A percentile compares a stretch with the other conserved stretches of the same genome.
Conservation (phyloP, 257 asterid species). For the Lavandula angustifolia region DNA sequence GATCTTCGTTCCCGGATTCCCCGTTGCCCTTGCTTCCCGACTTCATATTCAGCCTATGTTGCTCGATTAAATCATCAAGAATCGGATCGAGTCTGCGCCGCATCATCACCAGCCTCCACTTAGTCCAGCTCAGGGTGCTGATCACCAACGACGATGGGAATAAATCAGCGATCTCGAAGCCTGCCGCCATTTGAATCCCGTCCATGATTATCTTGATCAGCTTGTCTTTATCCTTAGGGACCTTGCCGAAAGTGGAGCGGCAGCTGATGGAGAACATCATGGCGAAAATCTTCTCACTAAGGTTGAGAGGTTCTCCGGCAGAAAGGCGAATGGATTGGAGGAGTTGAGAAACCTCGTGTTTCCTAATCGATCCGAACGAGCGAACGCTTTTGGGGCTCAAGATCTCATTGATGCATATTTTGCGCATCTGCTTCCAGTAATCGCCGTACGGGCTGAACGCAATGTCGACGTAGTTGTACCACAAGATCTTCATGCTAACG, state of each 20-base stretch:
- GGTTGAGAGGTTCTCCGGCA: slow-evolving; percentile 6
- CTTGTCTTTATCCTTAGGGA: background rate
- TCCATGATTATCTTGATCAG: slow-evolving; percentile 1
- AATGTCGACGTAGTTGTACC: slow-evolving; percentile 14
- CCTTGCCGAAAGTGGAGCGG: slow-evolving; percentile 29
- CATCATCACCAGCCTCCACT: no score
- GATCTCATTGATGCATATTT: slow-evolving; percentile 19
- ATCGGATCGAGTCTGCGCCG: no score
- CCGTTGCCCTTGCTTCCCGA: no score
- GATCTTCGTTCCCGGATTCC: no score
- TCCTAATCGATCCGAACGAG: slow-evolving; percentile 9
- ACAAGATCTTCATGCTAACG: slow-evolving; percentile 6
- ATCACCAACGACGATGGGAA: no score
- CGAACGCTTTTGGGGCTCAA: slow-evolving; percentile 25
- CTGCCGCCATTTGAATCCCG: background rate
- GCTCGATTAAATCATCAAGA: no score
- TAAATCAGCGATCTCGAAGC: no score
- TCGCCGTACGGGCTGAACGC: slow-evolving; percentile 25
- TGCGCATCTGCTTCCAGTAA: slow-evolving; percentile 35
- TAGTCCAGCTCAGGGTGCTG: no score
- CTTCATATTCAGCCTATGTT: no score
- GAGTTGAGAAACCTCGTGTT: slow-evolving; percentile 20
- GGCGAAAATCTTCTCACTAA: background rate
- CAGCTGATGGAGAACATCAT: slow-evolving; percentile 19
- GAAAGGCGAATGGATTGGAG: background rate